A percentile compares a stretch with the other conserved stretches of the same genome.
Evolutionary conservation across 2,329 filamentous ascomycete species (phyloP).

Genomic region (Chaetothyriales sp.): DNA sequence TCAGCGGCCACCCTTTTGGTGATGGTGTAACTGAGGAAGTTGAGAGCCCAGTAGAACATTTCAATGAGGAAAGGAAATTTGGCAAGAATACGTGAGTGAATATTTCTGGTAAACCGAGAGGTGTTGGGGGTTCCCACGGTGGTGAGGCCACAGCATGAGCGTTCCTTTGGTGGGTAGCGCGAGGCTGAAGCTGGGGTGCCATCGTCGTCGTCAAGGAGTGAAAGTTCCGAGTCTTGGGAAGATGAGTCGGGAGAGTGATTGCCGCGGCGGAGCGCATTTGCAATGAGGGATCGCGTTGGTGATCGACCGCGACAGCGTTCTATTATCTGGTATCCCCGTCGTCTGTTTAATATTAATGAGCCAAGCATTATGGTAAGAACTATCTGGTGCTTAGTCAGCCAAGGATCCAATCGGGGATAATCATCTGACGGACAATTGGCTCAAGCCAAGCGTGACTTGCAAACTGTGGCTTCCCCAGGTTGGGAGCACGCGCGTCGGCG

Average conservation of each 20-base stretch:
- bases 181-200: slow-evolving; percentile 19
- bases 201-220: slow-evolving; percentile 20
- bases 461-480: slow-evolving; percentile 24
- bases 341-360: slow-evolving; percentile 35
- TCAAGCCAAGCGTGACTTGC: slow-evolving; percentile 24
- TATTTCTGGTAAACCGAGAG: slow-evolving; percentile 43
- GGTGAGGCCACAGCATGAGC: slow-evolving; percentile 36
- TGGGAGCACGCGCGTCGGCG: slow-evolving; percentile 6
- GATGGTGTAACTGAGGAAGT: slow-evolving; percentile 48
- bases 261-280: background rate
- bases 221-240: slow-evolving; percentile 19
- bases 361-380: slow-evolving; percentile 36
- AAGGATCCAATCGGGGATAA: background rate
- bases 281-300: slow-evolving; percentile 10
- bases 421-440: slow-evolving; percentile 20
- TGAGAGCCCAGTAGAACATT: slow-evolving; percentile 60
- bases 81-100: slow-evolving; percentile 48
- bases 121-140: slow-evolving; percentile 42
- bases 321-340: slow-evolving; percentile 31
- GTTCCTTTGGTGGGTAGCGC: slow-evolving; percentile 34
- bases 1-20: slow-evolving; percentile 38
- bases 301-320: slow-evolving; percentile 15
- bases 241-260: slow-evolving; percentile 7
- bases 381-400: slow-evolving; percentile 24
- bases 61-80: slow-evolving; percentile 56